phyloP scores from a whole-genome alignment of 345 rosid genomes.

The Noccaea bulbosa region DNA sequence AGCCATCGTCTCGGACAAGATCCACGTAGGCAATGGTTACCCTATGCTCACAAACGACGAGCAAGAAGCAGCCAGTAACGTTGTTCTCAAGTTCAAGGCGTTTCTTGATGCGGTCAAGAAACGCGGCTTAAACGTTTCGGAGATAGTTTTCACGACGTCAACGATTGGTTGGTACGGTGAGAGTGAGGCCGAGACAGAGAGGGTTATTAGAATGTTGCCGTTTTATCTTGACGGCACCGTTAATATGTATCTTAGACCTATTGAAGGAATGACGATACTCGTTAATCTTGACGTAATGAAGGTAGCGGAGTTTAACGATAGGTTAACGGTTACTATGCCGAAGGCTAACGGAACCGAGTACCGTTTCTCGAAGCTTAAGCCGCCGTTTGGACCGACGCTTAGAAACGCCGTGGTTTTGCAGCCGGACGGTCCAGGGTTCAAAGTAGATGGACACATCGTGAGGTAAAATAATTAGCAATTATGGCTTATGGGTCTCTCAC shows the following conservation, averaged over 20 bases:
- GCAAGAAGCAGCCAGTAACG: slow-evolving; percentile 42
- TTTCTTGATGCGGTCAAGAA: slow-evolving; percentile 48
- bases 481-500: neutral
- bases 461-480: slow-evolving; percentile 27
- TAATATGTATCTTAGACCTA: slow-evolving; percentile 64
- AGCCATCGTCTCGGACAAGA: slow-evolving; percentile 42
- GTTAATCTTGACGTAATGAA: slow-evolving; percentile 63
- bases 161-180: slow-evolving; percentile 79
- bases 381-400: slow-evolving; percentile 39
- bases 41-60: slow-evolving; percentile 59
- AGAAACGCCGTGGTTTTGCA: slow-evolving; percentile 56
- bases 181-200: slow-evolving; percentile 39
- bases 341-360: slow-evolving; percentile 74
- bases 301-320: slow-evolving; percentile 51
- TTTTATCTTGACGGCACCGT: slow-evolving; percentile 56
- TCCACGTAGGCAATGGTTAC: slow-evolving; percentile 58
- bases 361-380: slow-evolving; percentile 37
- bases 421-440: slow-evolving; percentile 64
- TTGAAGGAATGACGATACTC: slow-evolving; percentile 58
- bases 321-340: slow-evolving; percentile 54
- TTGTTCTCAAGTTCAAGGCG: slow-evolving; percentile 48
- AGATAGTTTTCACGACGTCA: slow-evolving; percentile 63
- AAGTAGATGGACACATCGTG: slow-evolving; percentile 53
- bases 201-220: slow-evolving; percentile 51
- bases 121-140: slow-evolving; percentile 55